These are phyloP conservation scores for Vaccinium myrtillus DNA, from an alignment of 148 eudicot species.

Conservation along the genomic window DNA sequence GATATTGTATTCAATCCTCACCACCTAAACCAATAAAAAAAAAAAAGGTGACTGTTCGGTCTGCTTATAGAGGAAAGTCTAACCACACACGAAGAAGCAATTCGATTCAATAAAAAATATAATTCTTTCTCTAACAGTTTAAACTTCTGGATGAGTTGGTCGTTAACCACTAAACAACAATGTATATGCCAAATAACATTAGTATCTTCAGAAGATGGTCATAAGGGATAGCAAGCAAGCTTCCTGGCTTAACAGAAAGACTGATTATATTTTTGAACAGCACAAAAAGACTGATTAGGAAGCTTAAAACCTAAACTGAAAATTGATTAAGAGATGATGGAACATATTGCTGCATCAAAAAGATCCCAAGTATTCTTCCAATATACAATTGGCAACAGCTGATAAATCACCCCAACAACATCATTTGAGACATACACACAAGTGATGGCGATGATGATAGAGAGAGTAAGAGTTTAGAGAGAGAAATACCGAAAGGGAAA, in stretches of 20 bases:
- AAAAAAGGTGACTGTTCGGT: not conserved
- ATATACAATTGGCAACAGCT: not conserved
- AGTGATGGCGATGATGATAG: conserved; percentile 2
- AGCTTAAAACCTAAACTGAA: not conserved
- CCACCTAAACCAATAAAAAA: too few species aligned
- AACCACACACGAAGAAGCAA: not conserved
- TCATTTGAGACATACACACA: not conserved
- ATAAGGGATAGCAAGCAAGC: not conserved
- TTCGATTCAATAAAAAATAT: not conserved
- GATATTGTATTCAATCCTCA: not conserved
- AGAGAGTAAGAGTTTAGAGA: conserved; percentile 22
- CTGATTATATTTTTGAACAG: too few species aligned
- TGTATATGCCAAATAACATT: too few species aligned
- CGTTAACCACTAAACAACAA: not conserved
- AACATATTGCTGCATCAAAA: not conserved
- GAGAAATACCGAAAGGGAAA: conserved; percentile 76
- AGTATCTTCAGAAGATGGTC: not conserved
- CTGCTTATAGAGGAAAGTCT: not conserved
- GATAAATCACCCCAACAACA: not conserved
- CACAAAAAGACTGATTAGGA: not conserved
- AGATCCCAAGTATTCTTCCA: not conserved
- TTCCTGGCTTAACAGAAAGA: not conserved
- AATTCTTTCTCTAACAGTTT: not conserved
- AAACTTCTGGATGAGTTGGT: not conserved
- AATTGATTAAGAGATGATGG: not conserved